A percentile compares a stretch with the other conserved stretches of the same genome.
These are phyloP conservation scores for Starmerella tilneyi DNA, from an alignment of 805 yeast genomes.

Conservation along the genomic window DNA sequence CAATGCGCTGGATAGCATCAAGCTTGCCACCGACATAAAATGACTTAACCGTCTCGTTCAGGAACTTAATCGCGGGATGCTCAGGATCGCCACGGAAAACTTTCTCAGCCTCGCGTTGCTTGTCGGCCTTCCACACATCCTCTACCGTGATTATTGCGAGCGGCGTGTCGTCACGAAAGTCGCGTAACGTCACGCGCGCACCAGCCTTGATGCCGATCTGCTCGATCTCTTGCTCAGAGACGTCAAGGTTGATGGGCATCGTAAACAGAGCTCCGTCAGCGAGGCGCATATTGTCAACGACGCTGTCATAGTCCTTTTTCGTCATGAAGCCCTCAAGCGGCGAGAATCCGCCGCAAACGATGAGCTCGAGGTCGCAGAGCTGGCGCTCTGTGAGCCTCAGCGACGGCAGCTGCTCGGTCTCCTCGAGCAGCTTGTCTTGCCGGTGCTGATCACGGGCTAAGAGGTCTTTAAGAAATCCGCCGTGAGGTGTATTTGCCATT, in stretches of 20 bases:
- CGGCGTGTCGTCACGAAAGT: slow-evolving; percentile 67
- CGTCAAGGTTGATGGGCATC: slow-evolving; percentile 85
- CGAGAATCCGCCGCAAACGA: slow-evolving; percentile 88
- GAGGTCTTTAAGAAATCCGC: slow-evolving; percentile 79
- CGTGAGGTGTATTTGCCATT: slow-evolving; percentile 65
- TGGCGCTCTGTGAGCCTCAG: slow-evolving; percentile 68
- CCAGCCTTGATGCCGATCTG: slow-evolving; percentile 38
- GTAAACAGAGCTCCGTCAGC: slow-evolving; percentile 76
- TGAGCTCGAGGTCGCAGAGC: slow-evolving; percentile 84
- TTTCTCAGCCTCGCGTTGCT: slow-evolving; percentile 63
- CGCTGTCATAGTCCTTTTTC: slow-evolving; percentile 58
- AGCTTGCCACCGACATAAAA: slow-evolving; percentile 79
- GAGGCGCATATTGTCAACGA: slow-evolving; percentile 57
- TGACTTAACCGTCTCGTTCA: slow-evolving; percentile 65
- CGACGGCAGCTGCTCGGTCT: slow-evolving; percentile 41
- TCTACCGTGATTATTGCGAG: slow-evolving; percentile 72
- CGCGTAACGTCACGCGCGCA: slow-evolving; percentile 61
- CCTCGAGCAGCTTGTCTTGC: slow-evolving; percentile 45
- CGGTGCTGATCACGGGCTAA: slow-evolving; percentile 66
- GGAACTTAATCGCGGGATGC: slow-evolving; percentile 81
- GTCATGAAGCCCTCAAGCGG: slow-evolving; percentile 67
- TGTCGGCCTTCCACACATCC: slow-evolving; percentile 74
- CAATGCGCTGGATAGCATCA: slow-evolving; percentile 74
- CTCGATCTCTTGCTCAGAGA: slow-evolving; percentile 42
- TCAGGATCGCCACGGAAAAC: slow-evolving; percentile 96